Evolutionary conservation across 169 alveolate genomes (phyloP).

Genomic region (Plasmodium vinckei): DNA sequence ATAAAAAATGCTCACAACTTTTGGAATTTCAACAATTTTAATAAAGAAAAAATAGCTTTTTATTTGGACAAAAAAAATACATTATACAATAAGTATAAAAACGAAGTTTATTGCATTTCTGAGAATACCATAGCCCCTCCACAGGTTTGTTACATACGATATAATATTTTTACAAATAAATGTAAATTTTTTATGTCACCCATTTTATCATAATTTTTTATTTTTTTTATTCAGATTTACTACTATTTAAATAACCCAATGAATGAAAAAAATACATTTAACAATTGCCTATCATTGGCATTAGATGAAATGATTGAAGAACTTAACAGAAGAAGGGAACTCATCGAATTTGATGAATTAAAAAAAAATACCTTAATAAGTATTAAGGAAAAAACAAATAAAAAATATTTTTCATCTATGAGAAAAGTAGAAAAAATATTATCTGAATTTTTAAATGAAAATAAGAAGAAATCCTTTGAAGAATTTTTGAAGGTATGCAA

Average conservation of each 20-base stretch:
- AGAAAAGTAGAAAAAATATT: conserved; percentile 67
- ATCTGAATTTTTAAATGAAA: conserved; percentile 56
- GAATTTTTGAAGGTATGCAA: conserved; percentile 48
- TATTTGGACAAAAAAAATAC: conserved; percentile 43
- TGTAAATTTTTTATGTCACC: not conserved
- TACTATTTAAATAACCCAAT: conserved; percentile 49
- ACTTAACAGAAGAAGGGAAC: conserved; percentile 30
- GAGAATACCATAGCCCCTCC: conserved; percentile 57
- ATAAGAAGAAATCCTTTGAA: conserved; percentile 61
- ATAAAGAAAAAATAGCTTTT: conserved; percentile 30
- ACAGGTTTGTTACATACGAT: conserved; percentile 2
- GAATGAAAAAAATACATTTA: conserved; percentile 53
- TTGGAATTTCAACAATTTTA: conserved; percentile 65
- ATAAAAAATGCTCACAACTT: conserved; percentile 73
- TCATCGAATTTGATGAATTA: conserved; percentile 55
- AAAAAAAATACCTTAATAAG: conserved; percentile 31
- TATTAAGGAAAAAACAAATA: conserved; percentile 50
- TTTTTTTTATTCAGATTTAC: conserved; percentile 13
- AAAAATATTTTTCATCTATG: conserved; percentile 50
- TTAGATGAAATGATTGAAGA: conserved; percentile 61
- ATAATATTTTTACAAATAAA: not conserved
- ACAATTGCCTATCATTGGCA: conserved; percentile 66
- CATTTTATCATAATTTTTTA: not conserved
- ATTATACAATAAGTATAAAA: conserved; percentile 41
- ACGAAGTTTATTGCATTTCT: conserved; percentile 16